Evolutionary conservation across 805 yeast genomes (phyloP).

Genomic region (Pichia membranifaciens): DNA sequence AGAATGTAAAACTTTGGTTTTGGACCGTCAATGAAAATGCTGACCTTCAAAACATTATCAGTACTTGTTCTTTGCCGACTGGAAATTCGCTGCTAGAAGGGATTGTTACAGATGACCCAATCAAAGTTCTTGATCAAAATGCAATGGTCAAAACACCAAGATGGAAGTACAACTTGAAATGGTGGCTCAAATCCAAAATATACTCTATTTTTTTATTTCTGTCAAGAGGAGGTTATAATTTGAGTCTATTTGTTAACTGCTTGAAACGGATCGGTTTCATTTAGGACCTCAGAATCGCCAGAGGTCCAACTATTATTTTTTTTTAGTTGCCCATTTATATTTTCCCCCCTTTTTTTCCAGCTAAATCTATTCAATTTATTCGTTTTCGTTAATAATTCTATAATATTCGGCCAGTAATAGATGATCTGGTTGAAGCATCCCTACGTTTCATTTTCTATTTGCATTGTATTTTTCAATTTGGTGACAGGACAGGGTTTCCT

Average conservation of each 20-base stretch:
- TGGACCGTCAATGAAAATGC: constrained; percentile 32
- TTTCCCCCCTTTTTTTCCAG: too few species aligned
- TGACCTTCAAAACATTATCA: constrained; percentile 19
- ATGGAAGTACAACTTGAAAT: constrained; percentile 11
- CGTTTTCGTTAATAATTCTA: too few species aligned
- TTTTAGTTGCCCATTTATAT: too few species aligned
- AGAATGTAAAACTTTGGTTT: constrained; percentile 29
- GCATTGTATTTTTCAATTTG: too few species aligned
- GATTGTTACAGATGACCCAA: constrained; percentile 21
- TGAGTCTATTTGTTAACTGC: constrained; percentile 13
- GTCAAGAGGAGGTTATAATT: constrained; percentile 19
- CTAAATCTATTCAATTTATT: too few species aligned
- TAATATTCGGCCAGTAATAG: too few species aligned
- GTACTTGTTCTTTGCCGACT: constrained; percentile 9
- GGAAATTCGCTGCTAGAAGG: constrained; percentile 17
- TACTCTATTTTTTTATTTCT: constrained; percentile 18
- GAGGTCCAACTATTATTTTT: too few species aligned
- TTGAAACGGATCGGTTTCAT: constrained; percentile 22
- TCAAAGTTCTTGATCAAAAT: constrained; percentile 5
- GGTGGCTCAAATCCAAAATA: constrained; percentile 14
- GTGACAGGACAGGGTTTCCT: background rate
- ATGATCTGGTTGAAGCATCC: too few species aligned
- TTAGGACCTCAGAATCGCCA: too few species aligned
- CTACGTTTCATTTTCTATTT: too few species aligned
- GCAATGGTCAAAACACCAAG: background rate